Evolutionary conservation across 306 rosid species (phyloP).

Genomic region (Rubus parviflorus): DNA sequence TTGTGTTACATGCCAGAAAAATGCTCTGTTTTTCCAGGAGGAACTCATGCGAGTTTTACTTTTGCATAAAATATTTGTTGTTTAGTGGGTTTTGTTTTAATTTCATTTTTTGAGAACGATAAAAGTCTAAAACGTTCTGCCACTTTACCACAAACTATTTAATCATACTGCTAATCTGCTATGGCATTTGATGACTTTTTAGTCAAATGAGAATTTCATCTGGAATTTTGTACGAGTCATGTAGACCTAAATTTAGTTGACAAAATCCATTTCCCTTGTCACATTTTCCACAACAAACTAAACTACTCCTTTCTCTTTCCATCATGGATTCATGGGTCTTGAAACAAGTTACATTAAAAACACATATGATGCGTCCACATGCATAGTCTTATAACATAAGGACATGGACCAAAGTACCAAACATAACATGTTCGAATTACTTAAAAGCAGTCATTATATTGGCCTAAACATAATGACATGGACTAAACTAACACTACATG

Average conservation of each 20-base stretch:
- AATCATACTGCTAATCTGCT: neutral
- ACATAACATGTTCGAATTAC: neutral
- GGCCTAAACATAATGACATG: neutral
- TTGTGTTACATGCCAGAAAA: too few relatives aligned
- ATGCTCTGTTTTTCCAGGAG: too few relatives aligned
- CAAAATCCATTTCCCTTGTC: neutral
- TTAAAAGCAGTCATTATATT: neutral
- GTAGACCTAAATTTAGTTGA: neutral
- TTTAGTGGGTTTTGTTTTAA: too few relatives aligned
- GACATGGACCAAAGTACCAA: neutral
- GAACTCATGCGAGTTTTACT: neutral
- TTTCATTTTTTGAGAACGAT: too few relatives aligned
- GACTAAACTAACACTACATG: neutral
- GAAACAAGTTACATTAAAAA: neutral
- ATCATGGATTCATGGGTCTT: neutral
- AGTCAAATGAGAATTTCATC: neutral
- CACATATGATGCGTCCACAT: neutral
- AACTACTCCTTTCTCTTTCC: neutral
- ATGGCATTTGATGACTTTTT: neutral
- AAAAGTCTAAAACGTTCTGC: too few relatives aligned
- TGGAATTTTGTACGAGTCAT: neutral
- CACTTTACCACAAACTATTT: neutral
- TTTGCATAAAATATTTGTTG: neutral
- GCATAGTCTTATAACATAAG: neutral
- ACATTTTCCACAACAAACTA: constrained; percentile 3